Evolutionary conservation across 345 rosid genomes (phyloP).

Genomic region (Populus euphratica): DNA sequence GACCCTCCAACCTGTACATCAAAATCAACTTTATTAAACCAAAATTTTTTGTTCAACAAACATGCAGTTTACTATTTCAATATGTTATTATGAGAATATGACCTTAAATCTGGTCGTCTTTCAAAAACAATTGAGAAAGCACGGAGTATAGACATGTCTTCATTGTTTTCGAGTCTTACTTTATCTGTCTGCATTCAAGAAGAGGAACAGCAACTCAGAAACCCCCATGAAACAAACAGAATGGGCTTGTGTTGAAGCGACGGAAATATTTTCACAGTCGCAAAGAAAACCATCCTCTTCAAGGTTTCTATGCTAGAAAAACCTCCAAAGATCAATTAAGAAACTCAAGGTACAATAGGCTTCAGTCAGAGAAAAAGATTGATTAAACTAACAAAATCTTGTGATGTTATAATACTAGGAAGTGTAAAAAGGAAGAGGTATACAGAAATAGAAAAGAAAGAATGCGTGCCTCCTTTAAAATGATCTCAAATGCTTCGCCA

Average conservation of each 20-base stretch:
- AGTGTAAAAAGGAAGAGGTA: not conserved
- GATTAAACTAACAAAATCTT: not conserved
- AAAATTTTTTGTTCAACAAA: not conserved
- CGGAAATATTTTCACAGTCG: not conserved
- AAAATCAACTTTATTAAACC: slow-evolving; percentile 12
- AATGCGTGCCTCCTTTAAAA: slow-evolving; percentile 68
- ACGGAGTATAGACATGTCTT: slow-evolving; percentile 66
- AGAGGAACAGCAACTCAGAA: slow-evolving; percentile 17
- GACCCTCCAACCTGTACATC: slow-evolving; percentile 65
- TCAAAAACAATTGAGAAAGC: slow-evolving; percentile 71
- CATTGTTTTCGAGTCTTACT: slow-evolving; percentile 57
- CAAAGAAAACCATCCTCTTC: not conserved
- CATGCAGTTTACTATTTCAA: not conserved
- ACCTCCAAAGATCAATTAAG: not conserved
- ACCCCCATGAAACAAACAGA: slow-evolving; percentile 6
- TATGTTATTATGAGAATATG: not conserved
- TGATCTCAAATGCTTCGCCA: slow-evolving; percentile 69
- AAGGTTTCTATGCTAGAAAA: not conserved
- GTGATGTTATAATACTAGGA: not conserved
- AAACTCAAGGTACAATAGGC: not conserved
- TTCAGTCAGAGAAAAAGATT: not conserved
- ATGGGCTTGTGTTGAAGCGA: not conserved
- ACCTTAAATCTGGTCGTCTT: slow-evolving; percentile 87
- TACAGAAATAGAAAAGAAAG: not conserved
- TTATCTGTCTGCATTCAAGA: slow-evolving; percentile 58